These are phyloP conservation scores for Trichosanthes cucumerina DNA, from an alignment of 306 rosid species.

Conservation along the genomic window DNA sequence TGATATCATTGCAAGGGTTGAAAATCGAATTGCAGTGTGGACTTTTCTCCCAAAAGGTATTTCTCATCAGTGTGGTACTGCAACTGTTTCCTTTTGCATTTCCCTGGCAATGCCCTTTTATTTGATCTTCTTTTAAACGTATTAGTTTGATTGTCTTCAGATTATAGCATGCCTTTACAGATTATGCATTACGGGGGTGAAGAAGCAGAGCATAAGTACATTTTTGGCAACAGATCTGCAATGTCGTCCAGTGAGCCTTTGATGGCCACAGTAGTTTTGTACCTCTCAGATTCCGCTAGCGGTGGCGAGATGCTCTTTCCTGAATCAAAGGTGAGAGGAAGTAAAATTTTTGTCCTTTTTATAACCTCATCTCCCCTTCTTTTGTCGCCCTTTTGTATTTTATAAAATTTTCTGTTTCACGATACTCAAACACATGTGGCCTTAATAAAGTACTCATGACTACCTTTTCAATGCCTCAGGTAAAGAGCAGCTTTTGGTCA, in stretches of 20 bases:
- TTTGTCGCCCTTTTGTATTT: no score
- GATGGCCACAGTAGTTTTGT: constrained; percentile 65
- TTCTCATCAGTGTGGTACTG: neutral
- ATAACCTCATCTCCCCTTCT: no score
- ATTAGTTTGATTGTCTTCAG: constrained; percentile 24
- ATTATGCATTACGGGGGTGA: constrained; percentile 34
- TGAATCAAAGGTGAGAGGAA: constrained; percentile 43
- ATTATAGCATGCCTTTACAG: constrained; percentile 49
- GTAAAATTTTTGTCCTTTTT: no score
- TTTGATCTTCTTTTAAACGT: constrained; percentile 1
- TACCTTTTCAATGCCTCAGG: constrained; percentile 28
- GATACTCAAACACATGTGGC: neutral
- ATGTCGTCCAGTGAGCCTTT: constrained; percentile 35
- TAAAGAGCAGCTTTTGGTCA: constrained; percentile 27
- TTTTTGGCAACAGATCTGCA: constrained; percentile 32
- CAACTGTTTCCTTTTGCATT: neutral
- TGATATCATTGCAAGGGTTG: constrained; percentile 54
- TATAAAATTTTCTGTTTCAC: no score
- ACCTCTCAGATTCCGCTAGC: constrained; percentile 50
- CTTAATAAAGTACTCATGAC: neutral
- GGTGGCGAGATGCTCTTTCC: constrained; percentile 76
- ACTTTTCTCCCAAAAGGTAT: constrained; percentile 89
- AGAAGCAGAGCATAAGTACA: constrained; percentile 23
- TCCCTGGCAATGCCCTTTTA: neutral
- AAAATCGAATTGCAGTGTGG: constrained; percentile 70